Conservation (phyloP, 2,329 filamentous ascomycete species). For the Ophiocordyceps camponoti-floridani region DNA sequence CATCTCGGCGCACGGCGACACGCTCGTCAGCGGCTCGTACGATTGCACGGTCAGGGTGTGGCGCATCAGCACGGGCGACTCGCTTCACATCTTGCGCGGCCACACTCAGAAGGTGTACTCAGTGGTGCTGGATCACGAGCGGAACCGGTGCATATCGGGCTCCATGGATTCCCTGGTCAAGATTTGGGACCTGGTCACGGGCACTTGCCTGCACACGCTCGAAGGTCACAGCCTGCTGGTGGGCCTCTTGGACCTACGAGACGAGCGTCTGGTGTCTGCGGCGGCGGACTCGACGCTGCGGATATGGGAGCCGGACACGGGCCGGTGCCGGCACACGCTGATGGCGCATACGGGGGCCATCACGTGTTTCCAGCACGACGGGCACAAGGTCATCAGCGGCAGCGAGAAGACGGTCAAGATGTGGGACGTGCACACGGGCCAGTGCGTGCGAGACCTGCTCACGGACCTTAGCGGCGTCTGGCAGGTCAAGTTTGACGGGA, state of each 20-base stretch:
- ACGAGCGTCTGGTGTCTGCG: constrained; percentile 81
- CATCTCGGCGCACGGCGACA: constrained; percentile 88
- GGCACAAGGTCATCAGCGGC: constrained; percentile 88
- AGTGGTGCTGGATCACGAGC: constrained; percentile 78
- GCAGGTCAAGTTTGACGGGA: constrained; percentile 96
- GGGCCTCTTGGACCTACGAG: constrained; percentile 73
- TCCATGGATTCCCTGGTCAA: constrained; percentile 98
- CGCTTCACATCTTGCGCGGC: constrained; percentile 65
- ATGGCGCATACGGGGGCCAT: constrained; percentile 94
- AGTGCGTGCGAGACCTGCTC: constrained; percentile 82
- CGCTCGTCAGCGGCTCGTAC: constrained; percentile 92
- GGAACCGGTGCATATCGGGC: constrained; percentile 90
- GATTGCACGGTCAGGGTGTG: constrained; percentile 90
- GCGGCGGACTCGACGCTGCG: constrained; percentile 88
- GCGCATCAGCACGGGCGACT: constrained; percentile 91
- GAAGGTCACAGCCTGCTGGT: constrained; percentile 89
- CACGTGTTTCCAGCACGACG: constrained; percentile 96
- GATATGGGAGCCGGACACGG: constrained; percentile 92
- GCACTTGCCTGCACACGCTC: constrained; percentile 68
- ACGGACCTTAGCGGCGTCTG: constrained; percentile 93
- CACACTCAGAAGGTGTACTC: constrained; percentile 93
- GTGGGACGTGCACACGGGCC: constrained; percentile 89
- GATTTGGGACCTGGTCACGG: constrained; percentile 87
- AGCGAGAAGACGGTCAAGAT: constrained; percentile 94
- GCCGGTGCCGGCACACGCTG: constrained; percentile 75